These are phyloP conservation scores for Phytophthora idaei DNA, from an alignment of 352 stramenopile genomes.

Conservation along the genomic window DNA sequence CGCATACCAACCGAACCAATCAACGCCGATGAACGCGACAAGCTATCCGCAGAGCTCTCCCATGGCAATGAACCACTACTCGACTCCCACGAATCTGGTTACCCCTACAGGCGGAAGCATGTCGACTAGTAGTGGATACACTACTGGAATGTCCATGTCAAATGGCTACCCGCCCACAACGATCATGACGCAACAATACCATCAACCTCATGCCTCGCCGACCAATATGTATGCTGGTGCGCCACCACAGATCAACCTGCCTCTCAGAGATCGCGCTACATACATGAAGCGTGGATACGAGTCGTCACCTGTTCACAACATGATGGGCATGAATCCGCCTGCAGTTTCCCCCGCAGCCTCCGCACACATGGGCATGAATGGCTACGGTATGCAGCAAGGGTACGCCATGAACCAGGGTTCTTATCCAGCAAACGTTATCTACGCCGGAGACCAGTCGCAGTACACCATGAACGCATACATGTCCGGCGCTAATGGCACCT, in stretches of 20 bases:
- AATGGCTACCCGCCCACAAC: conserved; percentile 30
- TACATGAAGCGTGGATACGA: conserved; percentile 58
- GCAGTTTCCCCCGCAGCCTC: conserved; percentile 31
- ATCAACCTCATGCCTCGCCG: conserved; percentile 44
- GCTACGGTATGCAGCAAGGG: conserved; percentile 41
- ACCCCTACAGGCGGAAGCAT: conserved; percentile 26
- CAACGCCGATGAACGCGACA: conserved; percentile 17
- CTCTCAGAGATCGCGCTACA: conserved; percentile 60
- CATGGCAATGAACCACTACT: conserved; percentile 41
- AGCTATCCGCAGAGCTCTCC: conserved; percentile 41
- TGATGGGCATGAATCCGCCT: conserved; percentile 37
- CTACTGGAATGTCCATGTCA: conserved; percentile 24
- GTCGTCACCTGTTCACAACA: conserved; percentile 36
- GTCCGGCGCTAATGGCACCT: conserved; percentile 26
- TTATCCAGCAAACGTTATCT: conserved; percentile 48
- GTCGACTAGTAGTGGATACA: conserved; percentile 29
- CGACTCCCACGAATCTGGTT: conserved; percentile 13
- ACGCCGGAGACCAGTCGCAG: conserved; percentile 32
- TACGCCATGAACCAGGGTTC: conserved; percentile 33
- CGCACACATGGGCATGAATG: conserved; percentile 31
- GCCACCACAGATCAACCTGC: conserved; percentile 60
- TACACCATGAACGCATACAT: conserved; percentile 45
- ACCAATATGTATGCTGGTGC: conserved; percentile 38
- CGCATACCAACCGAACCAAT: conserved; percentile 36
- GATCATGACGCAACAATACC: conserved; percentile 39